Base-by-base conservation (phyloP, 2,329 filamentous ascomycete species). In the Fusarium guadeloupense region DNA sequence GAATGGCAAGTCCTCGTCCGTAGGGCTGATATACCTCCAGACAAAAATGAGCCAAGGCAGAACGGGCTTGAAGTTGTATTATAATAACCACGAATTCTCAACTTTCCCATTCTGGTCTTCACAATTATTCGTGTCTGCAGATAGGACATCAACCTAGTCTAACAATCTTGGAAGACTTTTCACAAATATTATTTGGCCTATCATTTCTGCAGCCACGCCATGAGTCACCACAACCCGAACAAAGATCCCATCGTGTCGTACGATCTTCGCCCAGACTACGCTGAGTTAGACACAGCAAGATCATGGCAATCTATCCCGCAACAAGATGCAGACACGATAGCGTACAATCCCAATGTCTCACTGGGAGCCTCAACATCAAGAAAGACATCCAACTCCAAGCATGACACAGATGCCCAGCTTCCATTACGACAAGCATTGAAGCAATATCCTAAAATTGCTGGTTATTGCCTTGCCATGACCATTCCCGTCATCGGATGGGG, bases 401-500 rank as follows among this genome's bases (percentile, higher is more conserved):
- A 56, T 3, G 48, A 59, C 1, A 31, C 46, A 1, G 65, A 70
- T 2, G 46, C 60, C 1, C 62, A 69, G 1, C 45, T 74, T 12
- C 63, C 68, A 0, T 50, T 74, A 0, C 58, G 71, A 0, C 49
- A 72, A 31, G 71, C 70, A 10, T 57, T 73, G 0, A 65, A 60
- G 14, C 46, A 33, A 1, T 72, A 72, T 20, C 72, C 72, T 14
- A 72, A 69, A 13, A 42, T 74, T 2, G 62, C 64, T 5, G 60
- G 38, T 0, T 73, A 70, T 25, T 71, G 68, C 9, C 42, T 74
- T 2, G 65, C 54, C 12, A 63, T 74, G 39, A 63, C 69, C 3
- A 53, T 72, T 3, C 63, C 69, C 6, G 55, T 74, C 4, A 49
- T 73, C 14, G 71, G 71, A n/a, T 73, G 70, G 71, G 71, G 71